phyloP scores from a whole-genome alignment of 2,329 filamentous ascomycete genomes.

The Alternaria angustiovoidea region DNA sequence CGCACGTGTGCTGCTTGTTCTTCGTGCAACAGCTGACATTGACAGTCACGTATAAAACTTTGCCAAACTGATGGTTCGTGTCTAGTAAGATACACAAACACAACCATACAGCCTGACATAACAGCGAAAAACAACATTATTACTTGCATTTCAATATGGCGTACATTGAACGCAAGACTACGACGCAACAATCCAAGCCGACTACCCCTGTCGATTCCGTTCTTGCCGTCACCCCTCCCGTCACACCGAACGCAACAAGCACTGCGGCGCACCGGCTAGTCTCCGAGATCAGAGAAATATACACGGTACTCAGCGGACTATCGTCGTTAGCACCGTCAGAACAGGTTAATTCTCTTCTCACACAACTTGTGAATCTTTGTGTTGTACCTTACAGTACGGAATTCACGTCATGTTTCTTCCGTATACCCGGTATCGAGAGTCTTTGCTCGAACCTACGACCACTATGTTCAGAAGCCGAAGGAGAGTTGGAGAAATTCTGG shows the following conservation, averaged over 20 bases:
- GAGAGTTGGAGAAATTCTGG: conserved; percentile 58
- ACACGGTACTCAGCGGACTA: conserved; percentile 22
- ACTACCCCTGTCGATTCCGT: neutral
- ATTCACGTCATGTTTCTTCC: conserved; percentile 38
- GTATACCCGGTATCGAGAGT: conserved; percentile 37
- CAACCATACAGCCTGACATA: neutral
- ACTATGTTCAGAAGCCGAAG: conserved; percentile 57
- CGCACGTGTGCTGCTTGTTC: neutral
- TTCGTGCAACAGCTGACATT: neutral
- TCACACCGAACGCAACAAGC: conserved; percentile 30
- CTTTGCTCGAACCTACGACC: conserved; percentile 52
- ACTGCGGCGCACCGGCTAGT: conserved; percentile 30
- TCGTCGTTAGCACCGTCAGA: conserved; percentile 42
- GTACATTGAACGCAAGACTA: neutral
- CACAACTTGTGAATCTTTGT: conserved; percentile 50
- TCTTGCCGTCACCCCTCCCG: conserved; percentile 27
- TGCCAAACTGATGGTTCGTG: neutral
- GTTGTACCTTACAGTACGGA: conserved; percentile 34
- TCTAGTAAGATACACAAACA: neutral
- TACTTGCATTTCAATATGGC: neutral
- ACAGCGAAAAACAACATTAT: neutral
- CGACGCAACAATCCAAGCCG: neutral
- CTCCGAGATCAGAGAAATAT: conserved; percentile 31
- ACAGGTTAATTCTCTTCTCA: conserved; percentile 48
- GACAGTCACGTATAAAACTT: conserved; percentile 2